phyloP scores from a whole-genome alignment of 1,284 basidiomycete species.

The Earliella scabrosa region DNA sequence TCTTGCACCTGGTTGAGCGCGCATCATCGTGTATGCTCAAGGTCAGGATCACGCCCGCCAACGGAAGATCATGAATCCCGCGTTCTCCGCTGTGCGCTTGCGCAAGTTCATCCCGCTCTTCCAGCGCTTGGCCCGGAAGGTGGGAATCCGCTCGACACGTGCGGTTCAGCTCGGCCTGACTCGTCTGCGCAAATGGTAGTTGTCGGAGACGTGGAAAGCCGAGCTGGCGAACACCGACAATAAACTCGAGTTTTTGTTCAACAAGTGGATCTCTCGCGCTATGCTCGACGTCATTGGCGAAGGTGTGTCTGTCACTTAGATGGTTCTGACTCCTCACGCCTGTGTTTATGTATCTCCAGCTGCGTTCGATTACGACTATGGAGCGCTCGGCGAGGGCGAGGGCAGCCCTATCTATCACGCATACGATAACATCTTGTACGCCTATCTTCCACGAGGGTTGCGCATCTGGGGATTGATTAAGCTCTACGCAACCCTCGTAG shows the following conservation, averaged over 20 bases:
- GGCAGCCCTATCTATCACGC: constrained; percentile 27
- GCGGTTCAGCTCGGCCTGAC: too few species aligned
- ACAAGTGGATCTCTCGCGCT: constrained; percentile 29
- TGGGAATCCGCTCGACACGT: background rate
- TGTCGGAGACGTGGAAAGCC: constrained; percentile 24
- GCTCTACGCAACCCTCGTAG: too few species aligned
- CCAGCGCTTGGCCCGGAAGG: constrained; percentile 20
- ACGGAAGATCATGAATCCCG: constrained; percentile 35
- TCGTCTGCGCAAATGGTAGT: constrained; percentile 2
- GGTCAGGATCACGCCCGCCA: constrained; percentile 30
- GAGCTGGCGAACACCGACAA: constrained; percentile 7
- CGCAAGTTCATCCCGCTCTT: constrained; percentile 29
- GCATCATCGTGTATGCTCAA: background rate
- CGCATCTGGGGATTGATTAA: too few species aligned
- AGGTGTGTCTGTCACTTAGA: constrained; percentile 11
- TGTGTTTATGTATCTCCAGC: too few species aligned
- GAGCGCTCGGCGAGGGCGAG: constrained; percentile 21
- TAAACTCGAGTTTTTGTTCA: constrained; percentile 5
- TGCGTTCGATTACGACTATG: constrained; percentile 27
- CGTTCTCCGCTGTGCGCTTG: constrained; percentile 29
- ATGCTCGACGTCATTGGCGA: constrained; percentile 36
- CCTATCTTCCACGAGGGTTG: too few species aligned
- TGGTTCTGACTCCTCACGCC: background rate
- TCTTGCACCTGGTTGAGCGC: background rate
- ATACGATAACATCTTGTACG: constrained; percentile 38